These are phyloP conservation scores for Diphasiastrum complanatum DNA, from an alignment of 83 land plant genomes.

Conservation along the genomic window DNA sequence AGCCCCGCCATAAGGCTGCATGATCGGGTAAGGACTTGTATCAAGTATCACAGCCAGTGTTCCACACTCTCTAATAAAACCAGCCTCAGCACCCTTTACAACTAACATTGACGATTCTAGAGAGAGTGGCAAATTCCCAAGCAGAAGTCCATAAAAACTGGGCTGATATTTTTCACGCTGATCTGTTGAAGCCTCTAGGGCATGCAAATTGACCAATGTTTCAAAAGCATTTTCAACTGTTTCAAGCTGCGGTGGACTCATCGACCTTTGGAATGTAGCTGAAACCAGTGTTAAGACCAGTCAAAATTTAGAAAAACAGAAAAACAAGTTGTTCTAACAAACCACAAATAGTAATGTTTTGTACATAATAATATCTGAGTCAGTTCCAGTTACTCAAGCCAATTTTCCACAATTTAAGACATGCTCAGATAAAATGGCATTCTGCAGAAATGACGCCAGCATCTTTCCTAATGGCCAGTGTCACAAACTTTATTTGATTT, in stretches of 20 bases:
- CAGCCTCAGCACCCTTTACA: slow-evolving; percentile 11
- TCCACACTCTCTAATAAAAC: slow-evolving; percentile 11
- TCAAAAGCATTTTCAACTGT: slow-evolving; percentile 18
- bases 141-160: slow-evolving; percentile 13
- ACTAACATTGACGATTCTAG: slow-evolving; percentile 18
- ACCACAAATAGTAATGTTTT: no score
- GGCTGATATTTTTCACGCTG: slow-evolving; percentile 10
- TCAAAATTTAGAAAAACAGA: neutral
- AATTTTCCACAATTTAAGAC: no score
- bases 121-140: slow-evolving; percentile 13
- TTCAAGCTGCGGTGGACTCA: slow-evolving; percentile 6
- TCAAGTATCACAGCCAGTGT: slow-evolving; percentile 16
- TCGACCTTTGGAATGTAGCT: slow-evolving; percentile 14
- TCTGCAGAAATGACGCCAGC: no score
- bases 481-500: no score
- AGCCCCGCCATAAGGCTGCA: slow-evolving; percentile 17
- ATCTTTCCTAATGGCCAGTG: no score
- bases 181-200: neutral
- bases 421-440: no score
- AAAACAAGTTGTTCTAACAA: no score
- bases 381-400: no score
- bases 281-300: slow-evolving; percentile 4
- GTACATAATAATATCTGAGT: no score
- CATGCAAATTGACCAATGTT: neutral
- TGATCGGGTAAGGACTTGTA: slow-evolving; percentile 18